phyloP scores from a whole-genome alignment of 2,329 filamentous ascomycete genomes.

The Penicillium brevicompactum region DNA sequence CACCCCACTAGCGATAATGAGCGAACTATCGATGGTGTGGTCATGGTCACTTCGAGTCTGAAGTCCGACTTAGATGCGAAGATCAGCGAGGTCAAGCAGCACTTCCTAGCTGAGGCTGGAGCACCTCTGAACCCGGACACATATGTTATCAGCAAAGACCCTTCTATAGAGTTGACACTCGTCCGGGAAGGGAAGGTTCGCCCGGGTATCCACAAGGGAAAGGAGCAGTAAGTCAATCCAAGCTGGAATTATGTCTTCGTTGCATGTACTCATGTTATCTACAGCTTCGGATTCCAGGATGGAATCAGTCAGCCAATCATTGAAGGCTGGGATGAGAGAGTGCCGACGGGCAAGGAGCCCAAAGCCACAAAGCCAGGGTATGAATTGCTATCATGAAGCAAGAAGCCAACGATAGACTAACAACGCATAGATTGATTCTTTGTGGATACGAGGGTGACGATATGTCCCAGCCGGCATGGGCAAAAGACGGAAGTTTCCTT shows the following conservation, averaged over 20 bases:
- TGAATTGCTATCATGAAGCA: neutral
- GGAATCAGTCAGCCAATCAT: slow-evolving; percentile 46
- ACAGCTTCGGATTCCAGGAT: slow-evolving; percentile 48
- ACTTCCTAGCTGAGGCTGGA: neutral
- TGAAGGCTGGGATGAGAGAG: slow-evolving; percentile 30
- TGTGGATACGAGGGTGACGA: slow-evolving; percentile 41
- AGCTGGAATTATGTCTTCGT: neutral
- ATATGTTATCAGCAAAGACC: neutral
- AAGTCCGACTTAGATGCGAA: neutral
- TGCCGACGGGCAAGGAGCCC: slow-evolving; percentile 1
- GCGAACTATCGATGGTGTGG: slow-evolving; percentile 2
- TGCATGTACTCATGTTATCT: neutral
- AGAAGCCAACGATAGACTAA: slow-evolving; percentile 10
- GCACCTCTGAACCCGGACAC: slow-evolving; percentile 1
- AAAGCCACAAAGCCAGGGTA: slow-evolving; percentile 29
- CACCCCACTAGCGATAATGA: neutral
- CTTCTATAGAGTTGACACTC: slow-evolving; percentile 1
- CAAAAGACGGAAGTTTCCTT: slow-evolving; percentile 49
- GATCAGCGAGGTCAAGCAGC: slow-evolving; percentile 5
- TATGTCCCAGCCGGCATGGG: slow-evolving; percentile 38
- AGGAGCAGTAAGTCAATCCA: slow-evolving; percentile 21
- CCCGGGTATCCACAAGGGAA: slow-evolving; percentile 1
- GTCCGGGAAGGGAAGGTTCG: slow-evolving; percentile 1
- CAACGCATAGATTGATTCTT: slow-evolving; percentile 38
- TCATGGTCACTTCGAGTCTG: slow-evolving; percentile 5